Percentiles rank a stretch among this genome's conserved stretches.
These are phyloP conservation scores for Orobanche coerulescens DNA, from an alignment of 257 asterid species.

Conservation along the genomic window DNA sequence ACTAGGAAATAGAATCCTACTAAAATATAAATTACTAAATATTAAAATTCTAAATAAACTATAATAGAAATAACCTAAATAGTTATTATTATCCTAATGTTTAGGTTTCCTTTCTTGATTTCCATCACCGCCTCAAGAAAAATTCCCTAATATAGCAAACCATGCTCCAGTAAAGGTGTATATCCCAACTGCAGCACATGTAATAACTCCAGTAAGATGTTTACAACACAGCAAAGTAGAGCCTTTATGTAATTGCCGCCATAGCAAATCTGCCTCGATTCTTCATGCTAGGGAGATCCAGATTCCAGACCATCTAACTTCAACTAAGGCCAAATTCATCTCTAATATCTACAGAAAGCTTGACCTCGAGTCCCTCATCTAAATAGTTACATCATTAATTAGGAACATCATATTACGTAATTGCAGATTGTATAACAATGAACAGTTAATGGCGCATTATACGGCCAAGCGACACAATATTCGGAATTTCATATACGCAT, in stretches of 20 bases:
- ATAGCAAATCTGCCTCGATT: conserved; percentile 1
- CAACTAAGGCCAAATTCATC: neutral
- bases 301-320: neutral
- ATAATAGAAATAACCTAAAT: no score
- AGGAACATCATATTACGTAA: neutral
- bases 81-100: no score
- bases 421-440: neutral
- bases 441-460: neutral
- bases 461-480: neutral
- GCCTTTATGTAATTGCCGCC: neutral
- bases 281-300: conserved; percentile 5
- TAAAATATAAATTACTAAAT: no score
- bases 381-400: neutral
- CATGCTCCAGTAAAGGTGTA: neutral
- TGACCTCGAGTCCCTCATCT: neutral
- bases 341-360: neutral
- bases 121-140: neutral
- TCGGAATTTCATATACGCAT: neutral
- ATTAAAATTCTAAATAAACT: no score
- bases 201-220: neutral
- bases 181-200: neutral
- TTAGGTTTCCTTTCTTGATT: no score
- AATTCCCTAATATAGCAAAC: neutral
- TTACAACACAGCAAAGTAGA: neutral
- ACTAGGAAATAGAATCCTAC: no score